Base-by-base conservation (phyloP, 2,329 filamentous ascomycete genomes). In the Fusarium fracticaudum region DNA sequence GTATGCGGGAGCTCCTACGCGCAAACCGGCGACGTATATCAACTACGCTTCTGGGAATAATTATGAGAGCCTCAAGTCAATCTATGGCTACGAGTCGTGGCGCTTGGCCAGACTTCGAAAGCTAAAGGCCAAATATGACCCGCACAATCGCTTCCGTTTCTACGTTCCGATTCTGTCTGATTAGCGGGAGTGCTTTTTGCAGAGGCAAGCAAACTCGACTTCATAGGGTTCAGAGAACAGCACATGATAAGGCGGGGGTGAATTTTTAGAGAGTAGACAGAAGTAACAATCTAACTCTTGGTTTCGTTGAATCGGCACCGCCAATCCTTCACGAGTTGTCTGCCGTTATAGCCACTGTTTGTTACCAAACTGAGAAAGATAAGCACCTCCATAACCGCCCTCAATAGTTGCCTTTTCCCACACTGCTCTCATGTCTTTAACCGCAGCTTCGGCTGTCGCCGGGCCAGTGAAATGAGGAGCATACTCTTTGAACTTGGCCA, bases 281-380 rank as follows among this genome's bases (percentile, higher is more conserved):
- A 31, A 9, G 20, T 50, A n/a, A 3, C 3, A 48, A 17, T n/a
- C 29, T n/a, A 9, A 5, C 14, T n/a, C 10, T n/a, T n/a, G 14
- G 29, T 7, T n/a, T 6, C 8, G 20, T 5, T n/a, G 14, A 31
- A 31, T 9, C 4, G 5, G 8, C 10, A 3, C 3, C 4, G 1
- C 5, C 45, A 48, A n/a, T 17, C 14, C 12, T 6, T 4, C 0
- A 12, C 20, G 1, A 2, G 12, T 6, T 10, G 14, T 12, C 14
- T 31, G 4, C 12, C 10, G 2, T 33, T 20, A 51, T 22, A 51
- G 48, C 48, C 48, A 51, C 48, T 51, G 48, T 14, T 51, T 51
- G 31, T 35, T 51, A 6, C 48, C 48, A 2, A 24, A 35, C 3
- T 51, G 48, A 51, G 48, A 51, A 14, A 51, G 48, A 24, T 51